A percentile compares a stretch with the other conserved stretches of the same genome.
Conservation (phyloP, 768 basidiomycete genomes). For the Serpula lacrymans region DNA sequence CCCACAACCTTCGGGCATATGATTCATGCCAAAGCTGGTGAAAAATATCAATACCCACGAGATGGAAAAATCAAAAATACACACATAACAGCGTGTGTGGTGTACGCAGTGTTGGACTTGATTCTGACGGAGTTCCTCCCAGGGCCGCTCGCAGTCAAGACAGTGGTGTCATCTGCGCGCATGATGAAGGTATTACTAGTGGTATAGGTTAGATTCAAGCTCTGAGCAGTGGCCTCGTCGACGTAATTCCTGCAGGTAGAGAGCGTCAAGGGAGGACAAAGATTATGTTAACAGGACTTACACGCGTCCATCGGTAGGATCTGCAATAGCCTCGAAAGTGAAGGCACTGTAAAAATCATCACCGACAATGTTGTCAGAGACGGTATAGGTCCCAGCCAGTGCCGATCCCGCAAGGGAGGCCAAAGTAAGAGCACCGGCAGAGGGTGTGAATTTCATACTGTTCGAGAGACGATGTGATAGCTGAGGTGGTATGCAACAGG, state of each 20-base stretch:
- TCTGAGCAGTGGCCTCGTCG: slow-evolving; percentile 17
- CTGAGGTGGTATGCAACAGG: too few species aligned
- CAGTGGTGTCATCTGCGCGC: slow-evolving; percentile 24
- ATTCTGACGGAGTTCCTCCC: slow-evolving; percentile 30
- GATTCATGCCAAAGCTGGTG: slow-evolving; percentile 29
- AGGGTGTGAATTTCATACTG: slow-evolving; percentile 16
- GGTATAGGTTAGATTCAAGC: slow-evolving; percentile 28
- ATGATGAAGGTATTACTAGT: slow-evolving; percentile 23
- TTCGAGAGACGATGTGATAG: too few species aligned
- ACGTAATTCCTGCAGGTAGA: slow-evolving; percentile 21
- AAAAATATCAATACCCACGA: not conserved
- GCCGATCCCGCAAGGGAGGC: slow-evolving; percentile 9
- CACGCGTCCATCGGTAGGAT: slow-evolving; percentile 47
- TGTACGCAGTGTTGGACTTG: slow-evolving; percentile 17
- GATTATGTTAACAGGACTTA: slow-evolving; percentile 26
- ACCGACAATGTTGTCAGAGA: slow-evolving; percentile 26
- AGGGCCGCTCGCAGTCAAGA: slow-evolving; percentile 15
- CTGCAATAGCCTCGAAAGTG: slow-evolving; percentile 29
- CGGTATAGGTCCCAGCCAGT: slow-evolving; percentile 22
- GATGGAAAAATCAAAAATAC: slow-evolving; percentile 1
- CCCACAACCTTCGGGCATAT: slow-evolving; percentile 31
- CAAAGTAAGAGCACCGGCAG: slow-evolving; percentile 8
- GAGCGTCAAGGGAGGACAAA: not conserved
- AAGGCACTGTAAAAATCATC: slow-evolving; percentile 28
- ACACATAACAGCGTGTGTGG: slow-evolving; percentile 16